Evolutionary conservation across 192 early-diverging fungal genomes (phyloP).

Genomic region (Umbelopsis sp.): DNA sequence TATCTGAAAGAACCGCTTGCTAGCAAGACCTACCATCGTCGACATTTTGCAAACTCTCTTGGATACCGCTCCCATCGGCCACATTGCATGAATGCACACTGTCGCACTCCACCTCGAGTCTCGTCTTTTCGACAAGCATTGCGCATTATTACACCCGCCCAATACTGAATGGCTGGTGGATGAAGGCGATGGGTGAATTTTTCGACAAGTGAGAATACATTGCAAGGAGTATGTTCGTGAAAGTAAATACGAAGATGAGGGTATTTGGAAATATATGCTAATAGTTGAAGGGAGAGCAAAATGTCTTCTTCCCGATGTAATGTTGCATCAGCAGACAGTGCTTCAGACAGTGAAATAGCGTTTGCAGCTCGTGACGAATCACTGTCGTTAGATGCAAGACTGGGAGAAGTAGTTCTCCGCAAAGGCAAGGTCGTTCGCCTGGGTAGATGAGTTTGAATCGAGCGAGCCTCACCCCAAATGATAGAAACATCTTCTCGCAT

Average conservation of each 20-base stretch:
- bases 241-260: constrained; percentile 73
- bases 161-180: constrained; percentile 67
- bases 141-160: constrained; percentile 80
- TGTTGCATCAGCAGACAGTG: constrained; percentile 28
- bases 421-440: constrained; percentile 3
- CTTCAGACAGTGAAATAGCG: constrained; percentile 40
- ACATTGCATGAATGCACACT: constrained; percentile 80
- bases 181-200: constrained; percentile 72
- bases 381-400: neutral
- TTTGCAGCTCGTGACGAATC: neutral
- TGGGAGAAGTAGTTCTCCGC: neutral
- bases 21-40: constrained; percentile 63
- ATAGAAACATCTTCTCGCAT: neutral
- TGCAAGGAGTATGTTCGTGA: constrained; percentile 51
- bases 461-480: neutral
- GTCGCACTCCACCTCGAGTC: constrained; percentile 65
- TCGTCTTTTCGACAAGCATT: constrained; percentile 82
- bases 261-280: constrained; percentile 91
- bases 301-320: constrained; percentile 84
- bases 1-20: neutral
- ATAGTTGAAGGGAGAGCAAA: constrained; percentile 78
- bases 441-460: neutral
- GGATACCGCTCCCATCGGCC: constrained; percentile 76
- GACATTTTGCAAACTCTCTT: constrained; percentile 86
- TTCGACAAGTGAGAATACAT: constrained; percentile 82